Evolutionary conservation across 2,329 filamentous ascomycete genomes (phyloP), one percentile per base, ranked within the genome.

Genomic region (Alternaria sp.): DNA sequence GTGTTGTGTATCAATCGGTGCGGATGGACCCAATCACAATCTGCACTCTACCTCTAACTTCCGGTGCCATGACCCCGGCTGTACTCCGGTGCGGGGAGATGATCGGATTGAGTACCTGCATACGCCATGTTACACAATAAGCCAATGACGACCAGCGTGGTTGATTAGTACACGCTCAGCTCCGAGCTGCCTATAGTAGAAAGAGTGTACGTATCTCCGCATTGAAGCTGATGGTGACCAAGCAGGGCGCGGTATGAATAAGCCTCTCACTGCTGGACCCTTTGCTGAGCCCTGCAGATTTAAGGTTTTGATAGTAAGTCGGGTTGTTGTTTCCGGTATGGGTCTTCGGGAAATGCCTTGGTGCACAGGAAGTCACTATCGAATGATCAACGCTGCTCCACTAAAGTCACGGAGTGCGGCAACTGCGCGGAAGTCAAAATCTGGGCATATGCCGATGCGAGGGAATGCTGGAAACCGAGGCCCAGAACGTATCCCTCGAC

Each of bases 31-130:
- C 37, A 23, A 23, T 47, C 18, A 47, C 21, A 47, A 21, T 8
- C 4, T 23, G 18, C 21, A 47, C 18, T 21, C 44, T 47, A 18
- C 44, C 1, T 41, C 37, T 41, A 41, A 41, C 37, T 41, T 47
- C 44, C 44, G 44, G 21, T 47, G 18, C 44, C 37, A 41, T 41
- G 37, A 37, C 9, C 28, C 45, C 57, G 54, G 58, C 55, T 45
- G 57, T 46, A 53, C 21, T 53, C 49, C 45, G 53, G 50, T 58
- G 60, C 53, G 53, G 60, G 57, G 55, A 55, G 37, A 37, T 51
- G 55, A 37, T 20, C 15, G 14, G 23, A 49, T 65, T 63, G n/a
- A 59, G 57, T 53, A 55, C 55, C 54, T 64, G 61, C 61, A 41
- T 41, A 66, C 44, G 23, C 20, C 43, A 15, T 33, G 25, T 46